These are phyloP conservation scores for Diaporthe vaccinii DNA, from an alignment of 2,329 filamentous ascomycete genomes.

Conservation along the genomic window DNA sequence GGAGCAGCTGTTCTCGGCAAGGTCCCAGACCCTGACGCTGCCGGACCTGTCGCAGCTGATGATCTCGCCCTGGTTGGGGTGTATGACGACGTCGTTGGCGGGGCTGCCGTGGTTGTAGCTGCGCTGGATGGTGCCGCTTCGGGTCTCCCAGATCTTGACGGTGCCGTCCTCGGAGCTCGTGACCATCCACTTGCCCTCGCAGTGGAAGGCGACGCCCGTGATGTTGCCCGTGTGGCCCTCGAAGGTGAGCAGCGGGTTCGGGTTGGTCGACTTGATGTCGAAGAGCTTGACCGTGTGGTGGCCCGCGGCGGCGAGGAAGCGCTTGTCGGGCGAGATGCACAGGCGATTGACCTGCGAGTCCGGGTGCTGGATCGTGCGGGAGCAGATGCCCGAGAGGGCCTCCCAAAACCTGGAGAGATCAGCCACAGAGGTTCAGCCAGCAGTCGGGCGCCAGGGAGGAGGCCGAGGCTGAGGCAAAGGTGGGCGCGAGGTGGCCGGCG, in stretches of 20 bases:
- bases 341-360: constrained; percentile 99
- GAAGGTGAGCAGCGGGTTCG: constrained; percentile 91
- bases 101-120: constrained; percentile 92
- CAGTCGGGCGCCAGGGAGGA: not conserved
- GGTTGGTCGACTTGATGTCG: constrained; percentile 98
- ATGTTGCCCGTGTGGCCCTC: constrained; percentile 97
- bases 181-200: constrained; percentile 99
- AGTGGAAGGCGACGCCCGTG: constrained; percentile 97
- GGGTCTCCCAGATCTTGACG: constrained; percentile 97
- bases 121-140: constrained; percentile 86
- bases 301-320: constrained; percentile 87
- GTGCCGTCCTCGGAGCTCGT: constrained; percentile 97
- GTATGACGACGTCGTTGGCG: constrained; percentile 98
- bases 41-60: constrained; percentile 96
- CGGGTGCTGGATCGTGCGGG: constrained; percentile 95
- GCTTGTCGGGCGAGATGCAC: constrained; percentile 98
- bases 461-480: constrained; percentile 39
- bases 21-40: constrained; percentile 94
- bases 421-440: constrained; percentile 40
- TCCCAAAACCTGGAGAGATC: constrained; percentile 88
- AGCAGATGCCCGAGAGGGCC: constrained; percentile 96
- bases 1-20: constrained; percentile 96
- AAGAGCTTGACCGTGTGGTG: constrained; percentile 94
- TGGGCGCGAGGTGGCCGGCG: not conserved
- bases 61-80: constrained; percentile 98